Evolutionary conservation across 2,329 filamentous ascomycete species (phyloP).

Genomic region (Claviceps capensis): DNA sequence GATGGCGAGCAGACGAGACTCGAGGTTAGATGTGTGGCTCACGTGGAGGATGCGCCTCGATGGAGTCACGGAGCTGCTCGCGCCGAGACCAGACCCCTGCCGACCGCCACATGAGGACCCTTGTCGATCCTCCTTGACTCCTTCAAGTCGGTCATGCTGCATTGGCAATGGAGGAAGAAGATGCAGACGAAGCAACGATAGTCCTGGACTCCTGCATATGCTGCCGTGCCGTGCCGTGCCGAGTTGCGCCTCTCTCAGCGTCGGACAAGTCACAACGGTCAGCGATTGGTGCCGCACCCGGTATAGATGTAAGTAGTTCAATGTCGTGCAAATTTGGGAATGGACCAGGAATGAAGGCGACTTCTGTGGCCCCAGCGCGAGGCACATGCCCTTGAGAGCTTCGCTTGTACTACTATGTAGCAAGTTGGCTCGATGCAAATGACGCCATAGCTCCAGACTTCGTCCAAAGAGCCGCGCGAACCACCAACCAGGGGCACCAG

Average conservation of each 20-base stretch:
- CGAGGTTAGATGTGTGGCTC: neutral
- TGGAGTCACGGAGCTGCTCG: neutral
- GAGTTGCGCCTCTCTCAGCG: neutral
- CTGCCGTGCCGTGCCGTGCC: neutral
- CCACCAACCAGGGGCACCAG: no score
- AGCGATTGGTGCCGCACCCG: no score
- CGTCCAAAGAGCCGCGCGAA: no score
- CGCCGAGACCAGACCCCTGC: neutral
- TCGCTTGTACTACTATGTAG: no score
- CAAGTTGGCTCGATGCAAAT: no score
- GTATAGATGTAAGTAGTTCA: no score
- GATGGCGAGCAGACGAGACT: neutral
- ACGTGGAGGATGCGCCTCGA: neutral
- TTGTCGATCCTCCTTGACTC: neutral
- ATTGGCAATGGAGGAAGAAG: neutral
- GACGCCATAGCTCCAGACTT: no score
- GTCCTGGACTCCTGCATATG: neutral
- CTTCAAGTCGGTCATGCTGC: neutral
- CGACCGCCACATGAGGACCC: neutral
- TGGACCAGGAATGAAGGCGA: no score
- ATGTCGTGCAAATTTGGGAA: no score
- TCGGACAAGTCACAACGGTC: neutral
- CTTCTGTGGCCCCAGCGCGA: no score
- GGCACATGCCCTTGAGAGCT: no score
- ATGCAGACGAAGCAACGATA: neutral